Evolutionary conservation across 2,329 filamentous ascomycete genomes (phyloP).

Genomic region (Hypoxylon sp.): DNA sequence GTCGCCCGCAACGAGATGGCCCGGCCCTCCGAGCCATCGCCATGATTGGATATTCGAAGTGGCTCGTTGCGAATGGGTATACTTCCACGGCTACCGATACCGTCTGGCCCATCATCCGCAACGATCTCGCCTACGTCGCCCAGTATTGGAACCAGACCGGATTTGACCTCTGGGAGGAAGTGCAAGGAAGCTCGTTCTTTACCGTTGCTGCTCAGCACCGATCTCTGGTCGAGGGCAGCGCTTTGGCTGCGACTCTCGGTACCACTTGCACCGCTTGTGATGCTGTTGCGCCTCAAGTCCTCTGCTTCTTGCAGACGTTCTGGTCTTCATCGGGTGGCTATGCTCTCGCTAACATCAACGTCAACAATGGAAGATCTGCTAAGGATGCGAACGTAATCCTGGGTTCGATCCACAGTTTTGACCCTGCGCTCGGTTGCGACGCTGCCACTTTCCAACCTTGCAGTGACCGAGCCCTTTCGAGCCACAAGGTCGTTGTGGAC

Average conservation of each 20-base stretch:
- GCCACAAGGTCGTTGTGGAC: conserved; percentile 80
- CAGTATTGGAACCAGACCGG: conserved; percentile 76
- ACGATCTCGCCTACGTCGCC: conserved; percentile 80
- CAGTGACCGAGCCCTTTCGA: conserved; percentile 75
- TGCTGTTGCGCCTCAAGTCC: conserved; percentile 73
- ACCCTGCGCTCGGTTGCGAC: conserved; percentile 74
- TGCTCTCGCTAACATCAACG: conserved; percentile 76
- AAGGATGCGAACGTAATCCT: conserved; percentile 80
- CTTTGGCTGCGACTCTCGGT: conserved; percentile 73
- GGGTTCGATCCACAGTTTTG: conserved; percentile 75
- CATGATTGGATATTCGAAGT: conserved; percentile 77
- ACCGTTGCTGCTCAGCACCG: conserved; percentile 78
- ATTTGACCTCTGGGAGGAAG: conserved; percentile 88
- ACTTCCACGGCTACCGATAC: conserved; percentile 65
- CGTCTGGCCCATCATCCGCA: conserved; percentile 79
- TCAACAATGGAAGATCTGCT: conserved; percentile 70
- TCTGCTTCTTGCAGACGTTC: conserved; percentile 80
- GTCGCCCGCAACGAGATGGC: conserved; percentile 82
- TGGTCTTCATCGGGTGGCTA: conserved; percentile 73
- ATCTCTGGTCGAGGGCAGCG: conserved; percentile 73
- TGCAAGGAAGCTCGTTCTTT: conserved; percentile 82
- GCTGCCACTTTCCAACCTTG: conserved; percentile 82
- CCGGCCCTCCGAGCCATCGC: conserved; percentile 81
- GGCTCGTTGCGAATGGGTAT: conserved; percentile 75
- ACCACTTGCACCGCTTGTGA: conserved; percentile 70